These are phyloP conservation scores for Pleurotus pulmonarius DNA, from an alignment of 768 basidiomycete species.

Conservation along the genomic window DNA sequence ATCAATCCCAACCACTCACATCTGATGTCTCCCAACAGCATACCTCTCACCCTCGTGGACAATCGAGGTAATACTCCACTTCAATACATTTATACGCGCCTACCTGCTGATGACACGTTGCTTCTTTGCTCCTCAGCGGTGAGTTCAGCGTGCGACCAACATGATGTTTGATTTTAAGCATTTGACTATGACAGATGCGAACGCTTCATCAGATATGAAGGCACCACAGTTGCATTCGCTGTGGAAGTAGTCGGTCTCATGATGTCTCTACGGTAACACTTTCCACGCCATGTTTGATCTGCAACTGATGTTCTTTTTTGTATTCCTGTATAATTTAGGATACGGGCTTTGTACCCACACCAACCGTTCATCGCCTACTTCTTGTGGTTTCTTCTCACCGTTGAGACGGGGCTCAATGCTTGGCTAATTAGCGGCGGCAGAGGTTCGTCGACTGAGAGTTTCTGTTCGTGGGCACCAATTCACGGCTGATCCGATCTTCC, in stretches of 20 bases:
- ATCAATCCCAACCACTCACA: background rate
- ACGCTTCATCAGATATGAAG: constrained; percentile 49
- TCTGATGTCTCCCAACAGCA: constrained; percentile 22
- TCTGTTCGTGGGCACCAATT: background rate
- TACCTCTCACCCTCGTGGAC: constrained; percentile 40
- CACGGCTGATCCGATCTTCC: background rate
- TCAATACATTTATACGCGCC: background rate
- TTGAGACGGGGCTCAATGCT: constrained; percentile 44
- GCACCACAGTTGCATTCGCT: constrained; percentile 49
- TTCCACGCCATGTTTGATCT: too few relatives aligned
- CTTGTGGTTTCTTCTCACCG: constrained; percentile 32
- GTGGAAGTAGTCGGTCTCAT: constrained; percentile 50
- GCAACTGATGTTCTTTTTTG: background rate
- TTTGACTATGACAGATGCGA: constrained; percentile 33
- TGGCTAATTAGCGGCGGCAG: constrained; percentile 51
- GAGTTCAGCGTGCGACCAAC: background rate
- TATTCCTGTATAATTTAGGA: constrained; percentile 15
- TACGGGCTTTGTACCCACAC: constrained; percentile 35
- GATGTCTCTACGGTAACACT: constrained; percentile 51
- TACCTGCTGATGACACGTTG: background rate
- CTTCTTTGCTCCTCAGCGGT: background rate
- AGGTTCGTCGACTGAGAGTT: constrained; percentile 33
- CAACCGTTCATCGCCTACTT: constrained; percentile 25
- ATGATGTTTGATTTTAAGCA: background rate
- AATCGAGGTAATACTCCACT: constrained; percentile 23